Conservation (phyloP, 1,139 yeast species). For the Saccharomyces uvarum region DNA sequence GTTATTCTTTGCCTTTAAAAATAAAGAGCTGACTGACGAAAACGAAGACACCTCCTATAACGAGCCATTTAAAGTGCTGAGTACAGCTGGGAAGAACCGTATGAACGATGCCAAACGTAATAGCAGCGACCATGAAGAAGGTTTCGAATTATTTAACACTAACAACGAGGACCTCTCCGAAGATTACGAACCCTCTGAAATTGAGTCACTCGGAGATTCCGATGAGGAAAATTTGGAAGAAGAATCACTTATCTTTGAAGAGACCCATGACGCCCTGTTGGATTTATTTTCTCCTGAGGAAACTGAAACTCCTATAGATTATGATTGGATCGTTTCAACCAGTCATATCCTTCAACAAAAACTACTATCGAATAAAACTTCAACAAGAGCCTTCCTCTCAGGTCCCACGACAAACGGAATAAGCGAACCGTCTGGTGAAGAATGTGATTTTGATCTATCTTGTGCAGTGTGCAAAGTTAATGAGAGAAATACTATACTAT, state of each 20-base stretch:
- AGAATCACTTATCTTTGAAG: neutral
- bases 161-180: neutral
- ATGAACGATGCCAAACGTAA: neutral
- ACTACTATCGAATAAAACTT: neutral
- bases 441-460: slow-evolving; percentile 20
- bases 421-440: neutral
- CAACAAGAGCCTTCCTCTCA: neutral
- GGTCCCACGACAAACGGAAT: neutral
- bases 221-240: neutral
- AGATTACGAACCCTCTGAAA: neutral
- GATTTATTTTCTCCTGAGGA: neutral
- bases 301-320: neutral
- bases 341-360: neutral
- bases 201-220: neutral
- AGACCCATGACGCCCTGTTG: neutral
- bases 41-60: neutral
- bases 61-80: neutral
- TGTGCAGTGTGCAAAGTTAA: slow-evolving; percentile 81
- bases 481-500: slow-evolving; percentile 67
- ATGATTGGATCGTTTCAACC: neutral
- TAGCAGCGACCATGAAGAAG: neutral
- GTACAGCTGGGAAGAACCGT: neutral
- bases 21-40: neutral
- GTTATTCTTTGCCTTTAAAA: neutral
- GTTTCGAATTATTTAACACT: neutral